Percentiles rank a stretch among this genome's conserved stretches.
Evolutionary conservation across 2,329 filamentous ascomycete species (phyloP).

Genomic region (Scedosporium minutisporum): DNA sequence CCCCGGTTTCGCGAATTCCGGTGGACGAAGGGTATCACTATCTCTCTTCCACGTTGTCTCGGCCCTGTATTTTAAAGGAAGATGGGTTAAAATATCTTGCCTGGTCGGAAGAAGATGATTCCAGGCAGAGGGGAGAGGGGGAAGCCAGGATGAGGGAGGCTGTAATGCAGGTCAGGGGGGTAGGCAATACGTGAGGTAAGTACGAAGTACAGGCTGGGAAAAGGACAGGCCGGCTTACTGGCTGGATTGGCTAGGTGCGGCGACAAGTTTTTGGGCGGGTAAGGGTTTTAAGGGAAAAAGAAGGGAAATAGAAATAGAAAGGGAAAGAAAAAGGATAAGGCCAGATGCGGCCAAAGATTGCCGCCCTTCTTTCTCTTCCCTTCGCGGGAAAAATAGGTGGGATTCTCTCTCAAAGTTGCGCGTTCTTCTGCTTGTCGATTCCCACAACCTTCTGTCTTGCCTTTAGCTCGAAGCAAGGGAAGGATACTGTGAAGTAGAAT

Average conservation of each 20-base stretch:
- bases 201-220: neutral
- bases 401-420: neutral
- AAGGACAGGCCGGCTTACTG: neutral
- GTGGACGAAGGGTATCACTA: neutral
- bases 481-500: neutral
- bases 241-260: neutral
- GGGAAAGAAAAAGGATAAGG: neutral
- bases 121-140: neutral
- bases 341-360: neutral
- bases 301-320: neutral
- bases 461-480: neutral
- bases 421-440: neutral
- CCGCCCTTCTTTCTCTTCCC: neutral
- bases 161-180: conserved; percentile 2
- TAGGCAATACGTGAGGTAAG: neutral
- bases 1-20: neutral
- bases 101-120: neutral
- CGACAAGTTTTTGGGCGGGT: neutral
- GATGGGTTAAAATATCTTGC: neutral
- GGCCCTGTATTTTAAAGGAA: neutral
- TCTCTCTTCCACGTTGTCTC: neutral
- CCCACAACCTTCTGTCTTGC: too few relatives aligned
- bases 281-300: neutral
- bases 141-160: conserved; percentile 3
- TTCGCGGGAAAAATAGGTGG: neutral